Base-by-base conservation (phyloP, 2,329 filamentous ascomycete species). In the Phialophora tarda region DNA sequence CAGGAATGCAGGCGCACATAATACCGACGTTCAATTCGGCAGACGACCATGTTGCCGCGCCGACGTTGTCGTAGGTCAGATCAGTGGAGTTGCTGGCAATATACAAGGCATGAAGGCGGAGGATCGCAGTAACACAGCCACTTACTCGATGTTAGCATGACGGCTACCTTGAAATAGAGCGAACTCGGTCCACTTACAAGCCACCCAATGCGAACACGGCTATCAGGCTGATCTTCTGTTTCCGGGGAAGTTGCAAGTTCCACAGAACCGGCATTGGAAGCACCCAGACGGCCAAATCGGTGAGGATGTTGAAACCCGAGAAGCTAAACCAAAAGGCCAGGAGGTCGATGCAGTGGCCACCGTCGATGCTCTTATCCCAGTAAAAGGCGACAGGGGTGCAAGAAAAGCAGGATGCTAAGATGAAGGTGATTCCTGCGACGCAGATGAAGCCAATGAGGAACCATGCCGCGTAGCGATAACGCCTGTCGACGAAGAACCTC, bases 231-330 rank as follows among this genome's bases (percentile, higher is more conserved):
- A 80, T 65, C 41, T 80, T 81, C 65, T 86, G 84, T 53, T 78
- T 81, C 11, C 71, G 68, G 0, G 83, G 81, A 44, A 86, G 76
- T 58, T 82, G 78, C 1, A 84, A 73, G 17, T 76, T 74, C 69
- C 80, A 75, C 8, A 85, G 78, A 2, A 80, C 81, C 24, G 78
- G 78, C 54, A 86, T 80, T 1, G 84, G 85, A 3, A 87, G 75
- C 0, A 82, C 72, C 41, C 84, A 83, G n/a, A 84, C 81, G 11
- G 84, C 73, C 51, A 89, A 81, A 74, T 89, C 86, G 6, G 85
- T 87, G 51, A 83, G 72, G 55, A 87, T 87, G 74, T 88, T 88
- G 68, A 87, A 81, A 30, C 85, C 82, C 1, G 86, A 85, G 41
- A 86, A 80, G 41, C 81, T 80, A 32, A 85, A 79, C 30, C 86